Evolutionary conservation across 2,329 filamentous ascomycete species (phyloP).

Genomic region (Penicillium janthinellum): DNA sequence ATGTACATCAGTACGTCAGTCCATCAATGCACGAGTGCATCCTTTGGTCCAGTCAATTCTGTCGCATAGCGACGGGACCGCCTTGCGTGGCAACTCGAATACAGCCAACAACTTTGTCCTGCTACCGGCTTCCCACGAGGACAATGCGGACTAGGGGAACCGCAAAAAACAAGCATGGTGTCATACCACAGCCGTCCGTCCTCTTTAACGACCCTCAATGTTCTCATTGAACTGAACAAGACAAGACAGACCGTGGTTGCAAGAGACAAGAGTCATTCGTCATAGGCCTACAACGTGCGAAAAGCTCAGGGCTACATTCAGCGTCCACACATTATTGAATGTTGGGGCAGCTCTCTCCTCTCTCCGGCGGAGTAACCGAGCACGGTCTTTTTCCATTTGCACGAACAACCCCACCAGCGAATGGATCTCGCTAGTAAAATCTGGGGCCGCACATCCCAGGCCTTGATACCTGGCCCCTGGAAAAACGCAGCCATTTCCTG

Average conservation of each 20-base stretch:
- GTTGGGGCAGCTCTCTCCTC: slow-evolving; percentile 1
- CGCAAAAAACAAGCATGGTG: not conserved
- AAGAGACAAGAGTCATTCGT: not conserved
- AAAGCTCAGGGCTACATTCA: not conserved
- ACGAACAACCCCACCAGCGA: slow-evolving; percentile 26
- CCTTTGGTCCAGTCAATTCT: not conserved
- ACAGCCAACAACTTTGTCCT: not conserved
- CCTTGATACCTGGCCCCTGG: slow-evolving; percentile 16
- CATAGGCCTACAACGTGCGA: not conserved
- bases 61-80: slow-evolving; percentile 1
- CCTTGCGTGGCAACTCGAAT: slow-evolving; percentile 8
- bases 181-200: not conserved
- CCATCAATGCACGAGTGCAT: not conserved
- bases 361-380: slow-evolving; percentile 11
- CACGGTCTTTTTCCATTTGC: slow-evolving; percentile 7
- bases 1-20: not conserved
- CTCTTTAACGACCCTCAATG: not conserved
- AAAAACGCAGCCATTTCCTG: not conserved
- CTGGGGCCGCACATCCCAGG: slow-evolving; percentile 30
- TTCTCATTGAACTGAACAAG: not conserved
- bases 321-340: not conserved
- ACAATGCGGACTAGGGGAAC: not conserved
- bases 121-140: slow-evolving; percentile 6
- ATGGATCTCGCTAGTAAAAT: slow-evolving; percentile 32
- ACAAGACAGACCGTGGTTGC: not conserved